Evolutionary conservation across 2,329 filamentous ascomycete genomes (phyloP).

Genomic region (Sarocladium strictum): DNA sequence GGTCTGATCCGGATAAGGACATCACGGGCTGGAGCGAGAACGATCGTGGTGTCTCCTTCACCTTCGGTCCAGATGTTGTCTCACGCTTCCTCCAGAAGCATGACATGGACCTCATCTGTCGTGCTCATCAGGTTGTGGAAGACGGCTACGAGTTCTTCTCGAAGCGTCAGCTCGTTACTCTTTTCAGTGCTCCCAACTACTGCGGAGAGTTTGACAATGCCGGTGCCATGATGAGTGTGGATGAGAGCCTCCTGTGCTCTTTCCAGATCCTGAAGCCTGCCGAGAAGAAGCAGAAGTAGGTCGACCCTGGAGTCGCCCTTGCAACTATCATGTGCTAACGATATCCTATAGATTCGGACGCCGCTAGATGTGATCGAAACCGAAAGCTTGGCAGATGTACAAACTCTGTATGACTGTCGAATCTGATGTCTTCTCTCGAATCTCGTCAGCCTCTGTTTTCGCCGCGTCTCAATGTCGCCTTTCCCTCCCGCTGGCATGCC

Average conservation of each 20-base stretch:
- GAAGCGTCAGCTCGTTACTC: slow-evolving; percentile 91
- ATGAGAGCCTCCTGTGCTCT: slow-evolving; percentile 95
- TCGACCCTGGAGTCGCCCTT: too few relatives aligned
- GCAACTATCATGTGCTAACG: slow-evolving; percentile 53
- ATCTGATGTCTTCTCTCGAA: slow-evolving; percentile 2
- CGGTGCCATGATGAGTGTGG: slow-evolving; percentile 99
- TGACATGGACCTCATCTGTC: slow-evolving; percentile 99
- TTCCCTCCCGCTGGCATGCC: slow-evolving; percentile 4
- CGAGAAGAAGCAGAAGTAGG: slow-evolving; percentile 99
- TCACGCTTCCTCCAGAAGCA: slow-evolving; percentile 97
- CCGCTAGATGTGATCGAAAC: slow-evolving; percentile 52
- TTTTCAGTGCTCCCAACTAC: slow-evolving; percentile 98
- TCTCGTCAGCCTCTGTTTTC: slow-evolving; percentile 4
- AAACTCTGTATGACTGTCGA: slow-evolving; percentile 3
- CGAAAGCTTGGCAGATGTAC: slow-evolving; percentile 8
- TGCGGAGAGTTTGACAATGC: slow-evolving; percentile 99
- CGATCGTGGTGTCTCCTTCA: slow-evolving; percentile 97
- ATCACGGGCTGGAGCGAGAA: slow-evolving; percentile 99
- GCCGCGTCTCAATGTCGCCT: background rate
- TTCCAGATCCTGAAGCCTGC: slow-evolving; percentile 99
- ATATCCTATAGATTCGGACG: slow-evolving; percentile 85
- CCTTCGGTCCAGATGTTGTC: slow-evolving; percentile 94
- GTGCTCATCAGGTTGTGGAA: slow-evolving; percentile 97
- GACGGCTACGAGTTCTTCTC: slow-evolving; percentile 99
- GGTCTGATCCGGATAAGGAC: slow-evolving; percentile 99